Conservation (phyloP, 305 asterid species). For the Rubia tinctorum region DNA sequence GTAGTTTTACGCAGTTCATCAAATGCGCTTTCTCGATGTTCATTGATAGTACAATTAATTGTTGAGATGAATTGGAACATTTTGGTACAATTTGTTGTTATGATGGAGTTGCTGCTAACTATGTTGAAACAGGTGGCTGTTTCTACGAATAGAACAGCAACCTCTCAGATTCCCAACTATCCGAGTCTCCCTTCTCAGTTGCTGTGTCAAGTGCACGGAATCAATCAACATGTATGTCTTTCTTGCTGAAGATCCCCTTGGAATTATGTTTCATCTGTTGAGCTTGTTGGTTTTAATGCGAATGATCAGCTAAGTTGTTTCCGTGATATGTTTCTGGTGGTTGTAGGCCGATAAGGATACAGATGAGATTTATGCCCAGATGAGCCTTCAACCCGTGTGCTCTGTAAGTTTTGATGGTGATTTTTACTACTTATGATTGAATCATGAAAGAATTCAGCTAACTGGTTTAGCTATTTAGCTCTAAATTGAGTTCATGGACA, state of each 20-base stretch:
- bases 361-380: conserved; percentile 92
- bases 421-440: neutral
- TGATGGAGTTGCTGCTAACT: neutral
- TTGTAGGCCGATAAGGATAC: conserved; percentile 90
- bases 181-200: conserved; percentile 80
- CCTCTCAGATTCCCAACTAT: conserved; percentile 80
- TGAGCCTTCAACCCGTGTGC: conserved; percentile 88
- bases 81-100: neutral
- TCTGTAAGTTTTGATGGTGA: conserved; percentile 44
- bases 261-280: neutral
- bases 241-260: neutral
- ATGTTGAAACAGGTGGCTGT: conserved; percentile 65
- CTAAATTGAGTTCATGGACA: conserved; percentile 2
- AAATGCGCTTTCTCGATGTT: too few relatives aligned
- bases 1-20: neutral
- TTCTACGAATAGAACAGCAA: conserved; percentile 82
- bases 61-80: too few relatives aligned
- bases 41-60: too few relatives aligned
- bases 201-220: conserved; percentile 58
- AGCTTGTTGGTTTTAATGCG: neutral
- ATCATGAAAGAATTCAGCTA: neutral
- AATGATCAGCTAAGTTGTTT: neutral
- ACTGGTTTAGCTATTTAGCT: neutral
- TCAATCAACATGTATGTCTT: conserved; percentile 71
- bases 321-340: conserved; percentile 14